phyloP scores from a whole-genome alignment of 768 basidiomycete species.

The Lactifluus pinguis region DNA sequence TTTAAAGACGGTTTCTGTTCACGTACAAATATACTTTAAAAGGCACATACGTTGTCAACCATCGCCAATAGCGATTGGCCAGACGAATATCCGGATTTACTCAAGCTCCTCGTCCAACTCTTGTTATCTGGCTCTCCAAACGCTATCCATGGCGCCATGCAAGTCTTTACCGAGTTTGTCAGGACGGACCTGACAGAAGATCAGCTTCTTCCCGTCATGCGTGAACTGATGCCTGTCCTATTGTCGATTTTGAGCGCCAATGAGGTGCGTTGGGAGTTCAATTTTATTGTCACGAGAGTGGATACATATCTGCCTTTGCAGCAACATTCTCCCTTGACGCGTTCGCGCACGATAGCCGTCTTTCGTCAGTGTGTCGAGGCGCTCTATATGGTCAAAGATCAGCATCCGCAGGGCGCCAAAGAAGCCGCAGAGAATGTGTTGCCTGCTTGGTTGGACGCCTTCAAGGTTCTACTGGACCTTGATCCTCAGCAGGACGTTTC shows the following conservation, averaged over 20 bases:
- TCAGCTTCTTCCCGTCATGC: slow-evolving; percentile 87
- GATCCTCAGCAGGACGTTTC: slow-evolving; percentile 59
- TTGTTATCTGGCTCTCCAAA: slow-evolving; percentile 64
- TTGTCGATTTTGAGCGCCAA: slow-evolving; percentile 68
- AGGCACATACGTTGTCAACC: slow-evolving; percentile 84
- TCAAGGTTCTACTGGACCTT: slow-evolving; percentile 61
- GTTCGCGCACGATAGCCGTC: slow-evolving; percentile 77
- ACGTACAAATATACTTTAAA: not conserved
- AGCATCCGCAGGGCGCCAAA: slow-evolving; percentile 79
- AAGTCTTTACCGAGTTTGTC: slow-evolving; percentile 91
- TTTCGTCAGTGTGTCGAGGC: slow-evolving; percentile 87
- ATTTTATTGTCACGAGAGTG: not conserved
- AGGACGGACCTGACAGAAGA: slow-evolving; percentile 90
- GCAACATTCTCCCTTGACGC: slow-evolving; percentile 71
- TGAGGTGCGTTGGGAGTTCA: slow-evolving; percentile 38
- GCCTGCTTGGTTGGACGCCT: slow-evolving; percentile 88
- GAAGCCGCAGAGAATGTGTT: slow-evolving; percentile 74
- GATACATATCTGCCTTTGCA: slow-evolving; percentile 20
- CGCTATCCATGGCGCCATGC: slow-evolving; percentile 92
- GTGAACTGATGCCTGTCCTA: slow-evolving; percentile 79
- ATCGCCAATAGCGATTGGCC: slow-evolving; percentile 95
- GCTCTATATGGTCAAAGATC: slow-evolving; percentile 91
- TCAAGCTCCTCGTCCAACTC: slow-evolving; percentile 63
- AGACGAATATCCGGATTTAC: slow-evolving; percentile 89
- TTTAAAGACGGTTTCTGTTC: not conserved